These are phyloP conservation scores for Trypanosoma cruzi DNA, from an alignment of 208 protist genomes.

Conservation along the genomic window DNA sequence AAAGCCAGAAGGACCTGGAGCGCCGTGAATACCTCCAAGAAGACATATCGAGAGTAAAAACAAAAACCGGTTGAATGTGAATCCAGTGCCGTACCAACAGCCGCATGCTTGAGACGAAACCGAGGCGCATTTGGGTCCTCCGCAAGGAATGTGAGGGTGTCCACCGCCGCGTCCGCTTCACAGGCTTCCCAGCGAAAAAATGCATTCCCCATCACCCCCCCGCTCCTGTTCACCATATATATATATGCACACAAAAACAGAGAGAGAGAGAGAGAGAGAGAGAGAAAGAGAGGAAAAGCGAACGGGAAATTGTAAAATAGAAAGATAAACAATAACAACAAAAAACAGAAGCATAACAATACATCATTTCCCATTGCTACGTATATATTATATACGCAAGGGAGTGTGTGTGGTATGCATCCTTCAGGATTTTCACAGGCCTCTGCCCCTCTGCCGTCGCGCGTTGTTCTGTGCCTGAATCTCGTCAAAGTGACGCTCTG, in stretches of 20 bases:
- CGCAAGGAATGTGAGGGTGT: constrained; percentile 14
- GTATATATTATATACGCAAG: not conserved
- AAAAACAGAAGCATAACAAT: not conserved
- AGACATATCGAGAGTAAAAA: constrained; percentile 29
- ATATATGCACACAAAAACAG: not conserved
- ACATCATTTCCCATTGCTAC: not conserved
- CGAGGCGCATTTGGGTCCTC: constrained; percentile 15
- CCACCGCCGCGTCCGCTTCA: constrained; percentile 22
- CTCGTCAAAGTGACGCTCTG: constrained; percentile 29
- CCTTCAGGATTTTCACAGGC: not conserved
- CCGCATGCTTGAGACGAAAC: constrained; percentile 24
- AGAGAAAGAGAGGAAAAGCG: not conserved
- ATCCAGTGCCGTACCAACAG: constrained; percentile 13
- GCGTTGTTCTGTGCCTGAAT: constrained; percentile 31
- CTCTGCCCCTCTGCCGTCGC: constrained; percentile 13
- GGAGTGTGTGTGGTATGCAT: not conserved
- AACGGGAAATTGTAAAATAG: constrained; percentile 1
- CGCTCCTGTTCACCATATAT: not conserved
- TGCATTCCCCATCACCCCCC: constrained; percentile 12
- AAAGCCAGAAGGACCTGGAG: constrained; percentile 27
- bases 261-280: not conserved
- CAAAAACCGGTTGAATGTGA: constrained; percentile 5
- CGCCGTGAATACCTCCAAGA: constrained; percentile 32
- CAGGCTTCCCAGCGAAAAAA: constrained; percentile 25
- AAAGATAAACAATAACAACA: constrained; percentile 5